These are phyloP conservation scores for Colletotrichum horii DNA, from an alignment of 2,329 filamentous ascomycete genomes.

Conservation along the genomic window DNA sequence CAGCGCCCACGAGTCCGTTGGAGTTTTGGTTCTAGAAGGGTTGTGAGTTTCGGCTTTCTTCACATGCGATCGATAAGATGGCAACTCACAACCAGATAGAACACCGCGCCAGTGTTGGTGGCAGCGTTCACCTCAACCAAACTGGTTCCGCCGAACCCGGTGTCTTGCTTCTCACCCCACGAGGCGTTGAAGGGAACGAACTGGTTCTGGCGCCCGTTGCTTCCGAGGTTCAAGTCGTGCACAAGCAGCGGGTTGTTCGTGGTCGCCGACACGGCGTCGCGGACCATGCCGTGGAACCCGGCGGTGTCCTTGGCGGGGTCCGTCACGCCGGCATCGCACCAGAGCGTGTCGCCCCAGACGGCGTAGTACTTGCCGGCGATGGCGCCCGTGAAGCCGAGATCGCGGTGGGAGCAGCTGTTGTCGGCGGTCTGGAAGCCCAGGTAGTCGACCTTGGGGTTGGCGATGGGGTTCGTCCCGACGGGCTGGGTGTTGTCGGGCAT, in stretches of 20 bases:
- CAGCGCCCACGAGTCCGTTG: constrained; percentile 37
- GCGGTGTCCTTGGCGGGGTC: constrained; percentile 31
- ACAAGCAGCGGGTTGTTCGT: constrained; percentile 40
- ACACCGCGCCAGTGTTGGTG: constrained; percentile 34
- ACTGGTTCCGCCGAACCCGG: constrained; percentile 45
- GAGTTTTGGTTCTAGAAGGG: constrained; percentile 29
- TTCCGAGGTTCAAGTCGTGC: constrained; percentile 39
- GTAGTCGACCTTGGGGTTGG: constrained; percentile 28
- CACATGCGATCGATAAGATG: neutral
- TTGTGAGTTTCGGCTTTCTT: rapidly evolving
- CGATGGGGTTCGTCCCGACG: constrained; percentile 39
- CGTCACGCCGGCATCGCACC: constrained; percentile 37
- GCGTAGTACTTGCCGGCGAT: constrained; percentile 42
- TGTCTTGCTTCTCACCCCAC: constrained; percentile 39
- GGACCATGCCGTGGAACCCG: constrained; percentile 45
- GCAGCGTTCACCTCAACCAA: constrained; percentile 37
- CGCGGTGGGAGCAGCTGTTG: constrained; percentile 42
- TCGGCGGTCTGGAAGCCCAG: constrained; percentile 40
- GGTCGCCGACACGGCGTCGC: constrained; percentile 38
- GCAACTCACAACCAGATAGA: constrained; percentile 39
- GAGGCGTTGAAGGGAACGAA: constrained; percentile 39
- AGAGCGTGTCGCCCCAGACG: constrained; percentile 40
- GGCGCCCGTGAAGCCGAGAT: constrained; percentile 41
- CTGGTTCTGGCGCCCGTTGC: constrained; percentile 38
- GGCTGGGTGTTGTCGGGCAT: constrained; percentile 41